Base-by-base conservation (phyloP, 495 filamentous ascomycete genomes). In the Talaromyces liani region DNA sequence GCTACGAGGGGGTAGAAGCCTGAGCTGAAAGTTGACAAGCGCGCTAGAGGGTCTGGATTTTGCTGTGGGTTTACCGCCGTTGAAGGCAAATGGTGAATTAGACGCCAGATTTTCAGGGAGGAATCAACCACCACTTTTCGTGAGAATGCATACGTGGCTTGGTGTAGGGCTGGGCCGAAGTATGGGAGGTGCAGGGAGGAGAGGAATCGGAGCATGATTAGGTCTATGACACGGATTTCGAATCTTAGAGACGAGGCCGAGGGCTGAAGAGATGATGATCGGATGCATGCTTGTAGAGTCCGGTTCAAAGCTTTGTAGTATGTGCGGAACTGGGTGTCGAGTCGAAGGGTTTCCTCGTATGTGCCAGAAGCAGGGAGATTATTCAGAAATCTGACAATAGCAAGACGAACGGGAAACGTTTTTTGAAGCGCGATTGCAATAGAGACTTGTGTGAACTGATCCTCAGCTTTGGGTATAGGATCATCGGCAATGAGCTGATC, bases 151-250 rank as follows among this genome's bases (percentile, higher is more conserved):
- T 80, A 85, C 0, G 72, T 61, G 1, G 71, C 67, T 20, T 83
- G 77, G 2, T 64, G 65, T 24, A 81, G 63, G 0, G 73, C 66
- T 14, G 65, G 49, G 9, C 47, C 66, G 36, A 79, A 75, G 63
- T 77, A 86, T 16, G 83, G 83, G 9, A 78, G 63, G 67, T 87
- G 84, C 1, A 86, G 67, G 1, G 77, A 66, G 7, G 73, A 65
- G 5, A 85, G 70, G 62, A 80, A 80, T 14, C 75, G 78, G 24
- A 75, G 75, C 29, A 82, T 66, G 16, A 82, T 60, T 45, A 80
- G 70, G 53, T 85, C 79, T 1, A 83, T 58, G 1, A 69, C 31
- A 2, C 72, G 71, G 0, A 72, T 72, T 27, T 70, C 72, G 57
- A 81, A 82, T 8, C 68, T 36, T 6, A 77, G 76, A 1, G 70